A percentile compares a stretch with the other conserved stretches of the same genome.
Evolutionary conservation across 192 early-diverging fungal genomes (phyloP).

Genomic region (Backusella macrospora): DNA sequence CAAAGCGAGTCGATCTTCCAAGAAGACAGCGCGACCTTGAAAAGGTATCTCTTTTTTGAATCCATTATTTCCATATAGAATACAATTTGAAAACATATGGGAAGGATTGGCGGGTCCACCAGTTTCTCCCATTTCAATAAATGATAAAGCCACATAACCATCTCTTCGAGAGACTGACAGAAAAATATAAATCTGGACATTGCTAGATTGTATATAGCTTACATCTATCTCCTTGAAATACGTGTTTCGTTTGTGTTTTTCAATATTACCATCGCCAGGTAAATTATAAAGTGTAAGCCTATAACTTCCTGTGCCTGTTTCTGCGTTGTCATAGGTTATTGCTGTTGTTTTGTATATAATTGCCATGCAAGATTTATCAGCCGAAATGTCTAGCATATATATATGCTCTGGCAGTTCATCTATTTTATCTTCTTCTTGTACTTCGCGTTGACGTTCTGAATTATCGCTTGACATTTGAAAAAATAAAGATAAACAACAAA

Average conservation of each 20-base stretch:
- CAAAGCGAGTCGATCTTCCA: background rate
- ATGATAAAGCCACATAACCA: background rate
- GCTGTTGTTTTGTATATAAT: background rate
- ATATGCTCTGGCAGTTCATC: background rate
- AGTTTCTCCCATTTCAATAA: background rate
- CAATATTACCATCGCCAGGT: background rate
- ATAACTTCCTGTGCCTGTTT: background rate
- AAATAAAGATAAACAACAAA: too few relatives aligned
- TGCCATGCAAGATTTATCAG: background rate
- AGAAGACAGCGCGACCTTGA: conserved; percentile 4
- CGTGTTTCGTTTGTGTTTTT: background rate
- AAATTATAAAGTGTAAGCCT: background rate
- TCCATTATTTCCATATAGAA: background rate
- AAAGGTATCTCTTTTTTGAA: background rate
- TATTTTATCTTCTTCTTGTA: too few relatives aligned
- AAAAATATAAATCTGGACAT: background rate
- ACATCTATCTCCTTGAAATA: background rate
- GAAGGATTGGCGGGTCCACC: background rate
- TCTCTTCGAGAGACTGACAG: background rate
- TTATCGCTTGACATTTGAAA: too few relatives aligned
- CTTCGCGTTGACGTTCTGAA: too few relatives aligned
- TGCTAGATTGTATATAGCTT: background rate
- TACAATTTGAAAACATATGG: background rate
- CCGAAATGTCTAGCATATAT: background rate
- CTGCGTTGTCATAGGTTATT: background rate